Evolutionary conservation across 169 alveolate genomes (phyloP), one percentile per base, ranked within the genome.

Genomic region (Plasmodium inui): DNA sequence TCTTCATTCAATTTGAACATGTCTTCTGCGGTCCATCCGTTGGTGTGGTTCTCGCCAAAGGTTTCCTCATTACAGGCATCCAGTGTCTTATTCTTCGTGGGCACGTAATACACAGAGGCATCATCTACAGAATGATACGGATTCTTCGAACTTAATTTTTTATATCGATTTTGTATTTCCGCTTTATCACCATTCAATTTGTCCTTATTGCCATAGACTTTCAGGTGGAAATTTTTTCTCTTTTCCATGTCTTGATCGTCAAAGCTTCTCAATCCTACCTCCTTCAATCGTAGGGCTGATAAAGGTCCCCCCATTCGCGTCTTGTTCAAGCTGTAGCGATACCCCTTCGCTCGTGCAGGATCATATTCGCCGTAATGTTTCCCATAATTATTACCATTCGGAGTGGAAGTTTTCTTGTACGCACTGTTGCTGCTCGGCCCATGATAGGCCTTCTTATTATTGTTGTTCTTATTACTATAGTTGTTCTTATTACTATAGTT

Each of bases 21-120:
- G 46, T 97, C 98, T 74, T 97, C 98, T 0, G 96, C 97, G 70
- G 96, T 95, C 98, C 98, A 97, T 2, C 98, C 98, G 41, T 93
- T 84, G 32, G 95, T 95, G 61, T 94, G 96, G 39, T 89, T 95
- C 34, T 92, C 84, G 8, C 98, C 98, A 92, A 96, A 96, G 4
- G 98, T 96, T 73, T 95, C 84, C 46, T 94, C 86, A 57, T 96
- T 95, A 30, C 91, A 82, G 1, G 92, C 86, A 44, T 94, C 96
- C n/a, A 32, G 41, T 1, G 39, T 74, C 28, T 39, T 85, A 44
- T 85, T 73, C 44, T 50, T 85, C 32, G 44, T 37, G 12, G 86
- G 84, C 26, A 46, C 67, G 26, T 85, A 85, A 74, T 85, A 44
- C 37, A 85, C 85, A 9, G 93, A 72, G 5, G 84, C 10, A 55